phyloP scores from a whole-genome alignment of 441 rosid species.

The Metrosideros polymorpha region DNA sequence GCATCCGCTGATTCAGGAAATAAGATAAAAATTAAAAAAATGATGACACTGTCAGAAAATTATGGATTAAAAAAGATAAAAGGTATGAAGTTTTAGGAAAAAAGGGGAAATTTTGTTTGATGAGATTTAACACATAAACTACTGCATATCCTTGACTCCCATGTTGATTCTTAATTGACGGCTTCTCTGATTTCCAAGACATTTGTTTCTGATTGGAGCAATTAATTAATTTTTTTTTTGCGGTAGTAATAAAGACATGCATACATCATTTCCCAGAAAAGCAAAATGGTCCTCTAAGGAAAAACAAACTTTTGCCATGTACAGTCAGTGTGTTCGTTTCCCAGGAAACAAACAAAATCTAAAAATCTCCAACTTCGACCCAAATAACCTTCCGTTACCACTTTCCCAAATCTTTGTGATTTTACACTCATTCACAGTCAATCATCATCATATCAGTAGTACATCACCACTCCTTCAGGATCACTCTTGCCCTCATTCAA shows the following conservation, averaged over 20 bases:
- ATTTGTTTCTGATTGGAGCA: slow-evolving; percentile 2
- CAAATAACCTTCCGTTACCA: background rate
- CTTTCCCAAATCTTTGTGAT: slow-evolving; percentile 13
- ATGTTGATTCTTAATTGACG: slow-evolving; percentile 1
- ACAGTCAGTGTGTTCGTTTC: background rate
- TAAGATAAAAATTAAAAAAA: slow-evolving; percentile 2
- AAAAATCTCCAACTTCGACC: background rate
- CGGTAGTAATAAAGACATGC: background rate
- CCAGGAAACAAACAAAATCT: background rate
- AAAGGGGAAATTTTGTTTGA: background rate
- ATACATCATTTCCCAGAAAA: slow-evolving; percentile 13
- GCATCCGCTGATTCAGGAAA: slow-evolving; percentile 7
- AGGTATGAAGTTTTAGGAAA: background rate
- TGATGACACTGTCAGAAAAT: background rate
- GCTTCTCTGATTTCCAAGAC: slow-evolving; percentile 9
- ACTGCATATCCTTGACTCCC: background rate
- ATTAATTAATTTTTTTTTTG: background rate
- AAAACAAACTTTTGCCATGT: slow-evolving; percentile 1
- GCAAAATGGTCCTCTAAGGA: slow-evolving; percentile 3
- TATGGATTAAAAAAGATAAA: background rate
- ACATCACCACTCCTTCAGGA: slow-evolving; percentile 35
- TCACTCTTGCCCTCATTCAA: slow-evolving; percentile 49
- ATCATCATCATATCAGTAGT: slow-evolving; percentile 24
- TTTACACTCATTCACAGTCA: slow-evolving; percentile 15
- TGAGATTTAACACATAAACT: background rate